Conservation (phyloP, 192 early-diverging fungal species). For the Chytriomyces hyalinus region DNA sequence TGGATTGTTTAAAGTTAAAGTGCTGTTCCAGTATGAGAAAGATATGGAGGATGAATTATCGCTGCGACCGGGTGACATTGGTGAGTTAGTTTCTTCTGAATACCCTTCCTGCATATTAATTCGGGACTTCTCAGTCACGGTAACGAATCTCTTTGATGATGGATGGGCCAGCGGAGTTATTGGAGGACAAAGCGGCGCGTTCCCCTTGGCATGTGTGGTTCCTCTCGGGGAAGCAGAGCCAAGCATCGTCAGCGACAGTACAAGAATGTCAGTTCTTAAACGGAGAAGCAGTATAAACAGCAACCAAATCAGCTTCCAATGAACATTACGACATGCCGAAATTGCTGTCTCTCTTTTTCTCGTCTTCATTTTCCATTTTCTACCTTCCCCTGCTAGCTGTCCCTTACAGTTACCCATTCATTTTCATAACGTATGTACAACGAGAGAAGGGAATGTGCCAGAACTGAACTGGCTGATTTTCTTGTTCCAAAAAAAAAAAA, state of each 20-base stretch:
- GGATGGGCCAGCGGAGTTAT: constrained; percentile 28
- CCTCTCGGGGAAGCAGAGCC: constrained; percentile 9
- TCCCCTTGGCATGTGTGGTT: constrained; percentile 31
- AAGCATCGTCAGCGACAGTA: neutral
- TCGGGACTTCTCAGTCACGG: constrained; percentile 8
- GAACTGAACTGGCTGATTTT: too few species aligned
- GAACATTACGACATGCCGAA: neutral
- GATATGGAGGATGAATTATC: constrained; percentile 29
- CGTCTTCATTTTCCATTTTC: neutral
- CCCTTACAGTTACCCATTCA: too few species aligned
- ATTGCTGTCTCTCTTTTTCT: neutral
- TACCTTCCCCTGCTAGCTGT: neutral
- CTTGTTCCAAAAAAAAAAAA: too few species aligned
- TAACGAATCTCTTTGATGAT: constrained; percentile 32
- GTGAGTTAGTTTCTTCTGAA: neutral
- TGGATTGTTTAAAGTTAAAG: constrained; percentile 34
- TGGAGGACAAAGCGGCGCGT: constrained; percentile 11
- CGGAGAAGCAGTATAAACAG: constrained; percentile 23
- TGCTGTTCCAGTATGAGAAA: constrained; percentile 29
- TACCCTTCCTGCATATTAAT: neutral
- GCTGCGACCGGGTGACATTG: constrained; percentile 27
- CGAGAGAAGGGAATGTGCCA: too few species aligned
- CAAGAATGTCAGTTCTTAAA: constrained; percentile 5
- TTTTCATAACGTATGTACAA: too few species aligned
- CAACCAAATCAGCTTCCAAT: neutral